Evolutionary conservation across 805 yeast species (phyloP), one percentile per base, ranked within the genome.

Genomic region (Tetrapisispora arboricola): DNA sequence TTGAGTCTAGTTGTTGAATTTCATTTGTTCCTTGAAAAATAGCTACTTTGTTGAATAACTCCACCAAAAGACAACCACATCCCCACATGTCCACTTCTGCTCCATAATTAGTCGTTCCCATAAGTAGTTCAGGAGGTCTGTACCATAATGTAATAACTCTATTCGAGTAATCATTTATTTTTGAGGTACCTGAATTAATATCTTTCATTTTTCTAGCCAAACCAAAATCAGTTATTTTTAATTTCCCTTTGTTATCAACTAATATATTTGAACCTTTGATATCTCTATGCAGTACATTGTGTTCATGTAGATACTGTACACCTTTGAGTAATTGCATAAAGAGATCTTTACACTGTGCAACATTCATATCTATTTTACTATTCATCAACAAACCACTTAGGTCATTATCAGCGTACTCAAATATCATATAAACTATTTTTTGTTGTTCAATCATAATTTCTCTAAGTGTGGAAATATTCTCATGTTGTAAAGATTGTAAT

Each of bases 11-110:
- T 58, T 90, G 96, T 39, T 84, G 80, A 30, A 92, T 71, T 55
- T 92, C 98, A 60, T 92, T 94, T 18, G 72, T 70, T 1, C 96
- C 97, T 59, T 81, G 94, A 58, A 92, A 92, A 1, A 81, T 66
- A 0, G 97, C 94, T 25, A 65, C 64, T 48, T 78, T 74, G 1
- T 80, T 73, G 54, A 84, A 86, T 29, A 92, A 60, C 58, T 92
- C 97, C 21, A 86, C 72, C 44, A 92, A 65, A 20, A 92, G 67
- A 64, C 97, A 92, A 2, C 98, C 98, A 45, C 86, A 79, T 0
- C 97, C 96, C 98, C 98, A 92, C 49, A 86, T 78, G 57, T 92
- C 98, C 9, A 92, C 92, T 51, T 84, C 95, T 31, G 86, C 65
- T 0, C 88, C 92, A 61, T 92, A 92, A 44, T 78, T 80, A 0